Conservation (phyloP, 306 rosid genomes). For the Trifolium repens region DNA sequence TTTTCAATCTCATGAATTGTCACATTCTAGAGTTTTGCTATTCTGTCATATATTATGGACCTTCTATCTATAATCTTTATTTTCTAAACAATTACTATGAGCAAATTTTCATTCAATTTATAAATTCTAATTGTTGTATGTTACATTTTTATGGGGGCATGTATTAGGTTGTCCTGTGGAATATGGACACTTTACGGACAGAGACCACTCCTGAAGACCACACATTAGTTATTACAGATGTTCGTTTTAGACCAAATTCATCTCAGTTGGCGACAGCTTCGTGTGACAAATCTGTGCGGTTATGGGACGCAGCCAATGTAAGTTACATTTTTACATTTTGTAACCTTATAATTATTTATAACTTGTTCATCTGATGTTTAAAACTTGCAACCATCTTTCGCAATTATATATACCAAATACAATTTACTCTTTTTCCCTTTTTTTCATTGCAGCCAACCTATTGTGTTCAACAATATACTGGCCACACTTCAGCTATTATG, state of each 20-base stretch:
- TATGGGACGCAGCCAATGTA: conserved; percentile 66
- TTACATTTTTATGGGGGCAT: conserved; percentile 25
- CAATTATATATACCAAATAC: conserved; percentile 11
- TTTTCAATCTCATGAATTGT: not conserved
- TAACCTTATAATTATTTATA: no score
- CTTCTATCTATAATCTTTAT: not conserved
- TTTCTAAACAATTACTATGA: conserved; percentile 20
- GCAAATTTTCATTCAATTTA: conserved; percentile 7
- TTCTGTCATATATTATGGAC: conserved; percentile 8
- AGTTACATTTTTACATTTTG: no score
- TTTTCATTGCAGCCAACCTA: conserved; percentile 51
- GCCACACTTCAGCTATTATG: conserved; percentile 51
- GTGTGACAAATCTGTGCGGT: conserved; percentile 57
- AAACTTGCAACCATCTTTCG: conserved; percentile 6
- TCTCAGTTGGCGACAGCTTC: conserved; percentile 62
- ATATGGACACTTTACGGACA: conserved; percentile 53
- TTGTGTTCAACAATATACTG: conserved; percentile 52
- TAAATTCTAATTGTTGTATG: conserved; percentile 27
- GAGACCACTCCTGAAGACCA: conserved; percentile 59
- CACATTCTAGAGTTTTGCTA: conserved; percentile 16
- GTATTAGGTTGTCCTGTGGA: conserved; percentile 58
- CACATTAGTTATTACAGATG: conserved; percentile 53
- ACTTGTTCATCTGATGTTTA: not conserved
- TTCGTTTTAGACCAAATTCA: conserved; percentile 64
- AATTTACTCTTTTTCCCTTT: conserved; percentile 11